Percentiles rank a stretch among this genome's conserved stretches.
Evolutionary conservation across 116 monocot genomes (phyloP).

Genomic region (Thalassia testudinum): DNA sequence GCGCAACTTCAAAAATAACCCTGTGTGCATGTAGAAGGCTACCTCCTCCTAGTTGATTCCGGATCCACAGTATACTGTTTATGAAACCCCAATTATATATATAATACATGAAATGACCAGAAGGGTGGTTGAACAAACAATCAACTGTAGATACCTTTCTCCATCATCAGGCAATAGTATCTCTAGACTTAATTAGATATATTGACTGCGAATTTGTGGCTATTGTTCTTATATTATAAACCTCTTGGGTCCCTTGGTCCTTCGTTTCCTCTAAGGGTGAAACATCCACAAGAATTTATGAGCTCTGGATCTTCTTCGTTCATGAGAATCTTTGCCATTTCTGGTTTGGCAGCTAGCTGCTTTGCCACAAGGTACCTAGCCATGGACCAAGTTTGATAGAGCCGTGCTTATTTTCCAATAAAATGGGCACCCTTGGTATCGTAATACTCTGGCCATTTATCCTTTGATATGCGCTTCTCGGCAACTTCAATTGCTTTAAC

Average conservation of each 20-base stretch:
- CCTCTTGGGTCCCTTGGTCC: conserved; percentile 42
- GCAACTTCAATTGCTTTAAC: conserved; percentile 76
- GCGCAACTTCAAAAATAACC: no score
- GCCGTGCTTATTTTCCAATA: conserved; percentile 67
- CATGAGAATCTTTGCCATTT: conserved; percentile 61
- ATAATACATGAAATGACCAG: no score
- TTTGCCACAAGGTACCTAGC: conserved; percentile 92
- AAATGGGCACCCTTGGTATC: conserved; percentile 61
- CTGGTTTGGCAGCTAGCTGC: conserved; percentile 67
- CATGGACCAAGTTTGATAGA: conserved; percentile 95
- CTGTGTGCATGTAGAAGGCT: no score
- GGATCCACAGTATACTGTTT: no score
- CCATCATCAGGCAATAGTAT: no score
- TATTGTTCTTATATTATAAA: conserved; percentile 47
- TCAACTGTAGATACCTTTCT: no score
- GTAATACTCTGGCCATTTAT: conserved; percentile 96
- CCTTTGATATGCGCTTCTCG: conserved; percentile 54
- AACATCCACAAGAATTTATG: conserved; percentile 46
- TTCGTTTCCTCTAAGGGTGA: conserved; percentile 42
- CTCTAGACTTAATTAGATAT: no score
- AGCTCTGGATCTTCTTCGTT: conserved; percentile 88
- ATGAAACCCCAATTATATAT: no score
- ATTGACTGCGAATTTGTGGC: neutral
- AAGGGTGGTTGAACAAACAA: no score
- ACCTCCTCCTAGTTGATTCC: no score